Conservation (phyloP, 768 basidiomycete genomes). For the Suillus cothurnatus region DNA sequence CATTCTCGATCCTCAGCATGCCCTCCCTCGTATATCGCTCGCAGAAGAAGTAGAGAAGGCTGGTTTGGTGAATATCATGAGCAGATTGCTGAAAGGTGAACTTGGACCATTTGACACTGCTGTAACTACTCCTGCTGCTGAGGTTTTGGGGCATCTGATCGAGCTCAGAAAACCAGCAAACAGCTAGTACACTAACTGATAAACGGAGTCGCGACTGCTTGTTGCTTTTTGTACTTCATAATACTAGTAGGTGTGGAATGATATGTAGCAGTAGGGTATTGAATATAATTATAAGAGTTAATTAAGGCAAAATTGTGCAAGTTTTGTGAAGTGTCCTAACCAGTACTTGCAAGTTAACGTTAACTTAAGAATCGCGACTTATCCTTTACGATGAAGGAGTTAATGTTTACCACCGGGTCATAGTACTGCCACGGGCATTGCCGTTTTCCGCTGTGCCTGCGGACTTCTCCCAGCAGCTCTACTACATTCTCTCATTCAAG, state of each 20-base stretch:
- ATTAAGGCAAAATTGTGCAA: neutral
- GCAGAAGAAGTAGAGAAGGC: constrained; percentile 51
- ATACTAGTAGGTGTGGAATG: neutral
- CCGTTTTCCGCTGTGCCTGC: constrained; percentile 1
- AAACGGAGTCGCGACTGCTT: neutral
- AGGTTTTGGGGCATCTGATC: constrained; percentile 48
- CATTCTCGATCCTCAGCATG: constrained; percentile 49
- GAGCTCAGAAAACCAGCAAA: constrained; percentile 15
- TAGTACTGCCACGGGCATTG: constrained; percentile 2
- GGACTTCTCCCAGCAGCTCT: constrained; percentile 2
- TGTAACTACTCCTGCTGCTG: constrained; percentile 50
- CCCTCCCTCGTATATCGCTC: constrained; percentile 42
- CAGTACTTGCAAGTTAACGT: too few species aligned
- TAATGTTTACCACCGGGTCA: neutral
- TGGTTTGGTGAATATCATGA: constrained; percentile 57
- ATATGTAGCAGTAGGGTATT: neutral
- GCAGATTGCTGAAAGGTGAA: constrained; percentile 47
- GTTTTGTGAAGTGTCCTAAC: neutral
- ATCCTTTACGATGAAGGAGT: neutral
- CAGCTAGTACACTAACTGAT: neutral
- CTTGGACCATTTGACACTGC: constrained; percentile 36
- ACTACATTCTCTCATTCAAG: constrained; percentile 7
- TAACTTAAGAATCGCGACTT: too few species aligned
- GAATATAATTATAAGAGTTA: neutral
- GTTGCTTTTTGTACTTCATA: neutral